Evolutionary conservation across 768 basidiomycete genomes (phyloP).

Genomic region (Scleroderma bovista): DNA sequence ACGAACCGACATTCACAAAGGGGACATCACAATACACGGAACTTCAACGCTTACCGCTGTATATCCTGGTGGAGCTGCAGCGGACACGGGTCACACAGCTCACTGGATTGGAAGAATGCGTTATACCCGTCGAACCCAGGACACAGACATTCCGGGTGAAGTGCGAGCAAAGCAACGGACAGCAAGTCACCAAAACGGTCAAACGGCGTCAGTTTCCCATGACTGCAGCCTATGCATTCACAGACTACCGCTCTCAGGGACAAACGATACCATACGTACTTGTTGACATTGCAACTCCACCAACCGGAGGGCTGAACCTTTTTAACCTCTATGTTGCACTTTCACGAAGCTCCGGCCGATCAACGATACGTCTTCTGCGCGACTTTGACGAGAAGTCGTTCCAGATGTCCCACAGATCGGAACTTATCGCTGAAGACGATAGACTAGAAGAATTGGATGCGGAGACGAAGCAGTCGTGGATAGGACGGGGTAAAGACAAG

Average conservation of each 20-base stretch:
- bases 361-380: background rate
- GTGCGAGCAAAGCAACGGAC: background rate
- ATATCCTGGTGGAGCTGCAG: background rate
- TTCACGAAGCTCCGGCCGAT: conserved; percentile 27
- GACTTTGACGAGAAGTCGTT: background rate
- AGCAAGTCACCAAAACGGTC: no score
- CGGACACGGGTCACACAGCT: background rate
- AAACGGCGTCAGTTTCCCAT: no score
- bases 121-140: background rate
- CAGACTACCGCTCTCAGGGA: conserved; percentile 37
- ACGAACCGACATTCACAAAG: conserved; percentile 13
- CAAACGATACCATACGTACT: conserved; percentile 33
- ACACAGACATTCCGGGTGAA: background rate
- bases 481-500: no score
- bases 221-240: no score
- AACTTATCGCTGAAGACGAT: background rate
- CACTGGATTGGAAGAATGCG: background rate
- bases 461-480: no score
- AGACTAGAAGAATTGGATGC: background rate
- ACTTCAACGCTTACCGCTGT: no score
- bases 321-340: conserved; percentile 38
- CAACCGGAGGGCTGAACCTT: conserved; percentile 21
- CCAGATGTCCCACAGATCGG: background rate
- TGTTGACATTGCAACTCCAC: conserved; percentile 33
- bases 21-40: no score